Conservation (phyloP, 371 early-diverging fungal genomes). For the Syncephalastrum contaminatum region DNA sequence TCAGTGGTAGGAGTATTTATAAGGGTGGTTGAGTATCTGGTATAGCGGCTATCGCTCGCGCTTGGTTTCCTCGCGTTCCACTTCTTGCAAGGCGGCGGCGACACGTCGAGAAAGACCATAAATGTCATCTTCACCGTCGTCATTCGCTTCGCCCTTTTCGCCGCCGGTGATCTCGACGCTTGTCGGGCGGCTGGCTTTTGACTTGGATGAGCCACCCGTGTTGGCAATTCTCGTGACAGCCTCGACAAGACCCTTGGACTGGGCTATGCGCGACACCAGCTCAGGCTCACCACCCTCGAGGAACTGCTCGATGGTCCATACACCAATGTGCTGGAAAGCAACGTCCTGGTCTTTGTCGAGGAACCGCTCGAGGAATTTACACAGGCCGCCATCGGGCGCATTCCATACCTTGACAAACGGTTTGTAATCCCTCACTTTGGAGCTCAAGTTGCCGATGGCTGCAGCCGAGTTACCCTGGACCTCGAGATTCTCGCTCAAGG, state of each 20-base stretch:
- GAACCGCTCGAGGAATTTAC: conserved; percentile 73
- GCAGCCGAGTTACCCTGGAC: conserved; percentile 85
- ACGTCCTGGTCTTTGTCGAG: conserved; percentile 65
- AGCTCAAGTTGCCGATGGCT: conserved; percentile 81
- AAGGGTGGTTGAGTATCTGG: neutral
- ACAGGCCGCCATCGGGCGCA: conserved; percentile 65
- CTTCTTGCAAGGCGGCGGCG: conserved; percentile 19
- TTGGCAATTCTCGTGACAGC: conserved; percentile 37
- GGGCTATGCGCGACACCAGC: conserved; percentile 27
- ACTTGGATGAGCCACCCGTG: conserved; percentile 11
- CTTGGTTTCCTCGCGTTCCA: conserved; percentile 5
- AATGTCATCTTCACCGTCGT: conserved; percentile 46
- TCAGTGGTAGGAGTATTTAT: neutral
- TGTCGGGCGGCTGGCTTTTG: conserved; percentile 6
- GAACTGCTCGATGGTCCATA: conserved; percentile 91
- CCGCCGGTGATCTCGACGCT: no score
- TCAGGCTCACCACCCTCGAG: conserved; percentile 60
- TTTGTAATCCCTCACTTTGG: conserved; percentile 68
- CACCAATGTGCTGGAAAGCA: conserved; percentile 82
- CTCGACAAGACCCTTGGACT: conserved; percentile 31
- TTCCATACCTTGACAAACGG: conserved; percentile 72
- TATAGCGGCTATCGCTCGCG: neutral
- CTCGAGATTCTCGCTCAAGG: conserved; percentile 64
- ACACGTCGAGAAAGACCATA: conserved; percentile 44
- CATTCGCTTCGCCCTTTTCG: conserved; percentile 14